phyloP scores from a whole-genome alignment of 345 rosid species.

The Rhodomyrtus tomentosa region DNA sequence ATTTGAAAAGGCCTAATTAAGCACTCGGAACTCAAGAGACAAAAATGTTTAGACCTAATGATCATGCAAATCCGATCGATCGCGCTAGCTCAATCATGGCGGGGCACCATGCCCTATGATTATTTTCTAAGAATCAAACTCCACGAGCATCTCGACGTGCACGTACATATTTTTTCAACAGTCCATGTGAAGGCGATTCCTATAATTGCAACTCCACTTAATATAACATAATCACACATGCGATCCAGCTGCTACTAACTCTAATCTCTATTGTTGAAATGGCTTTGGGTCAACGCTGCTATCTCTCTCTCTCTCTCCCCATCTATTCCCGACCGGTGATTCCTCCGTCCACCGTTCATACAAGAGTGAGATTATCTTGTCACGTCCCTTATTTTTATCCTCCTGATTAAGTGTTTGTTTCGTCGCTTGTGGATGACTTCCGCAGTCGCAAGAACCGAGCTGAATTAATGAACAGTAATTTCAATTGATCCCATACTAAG shows the following conservation, averaged over 20 bases:
- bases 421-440: not conserved
- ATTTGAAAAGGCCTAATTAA: not conserved
- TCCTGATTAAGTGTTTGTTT: not conserved
- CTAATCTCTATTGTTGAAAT: not conserved
- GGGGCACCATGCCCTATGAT: not conserved
- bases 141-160: not conserved
- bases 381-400: not conserved
- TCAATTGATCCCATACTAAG: not conserved
- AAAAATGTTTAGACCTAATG: rapidly evolving
- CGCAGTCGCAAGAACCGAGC: not conserved
- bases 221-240: not conserved
- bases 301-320: not conserved
- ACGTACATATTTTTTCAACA: not conserved
- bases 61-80: not conserved
- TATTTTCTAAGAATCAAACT: not conserved
- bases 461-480: not conserved
- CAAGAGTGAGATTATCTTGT: not conserved
- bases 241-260: not conserved
- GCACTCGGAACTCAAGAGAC: not conserved
- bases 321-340: not conserved
- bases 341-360: not conserved
- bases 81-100: not conserved
- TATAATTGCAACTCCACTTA: not conserved
- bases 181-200: not conserved
- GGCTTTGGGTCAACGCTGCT: too few species aligned